These are phyloP conservation scores for Exidia glandulosa DNA, from an alignment of 768 basidiomycete species.

Conservation along the genomic window DNA sequence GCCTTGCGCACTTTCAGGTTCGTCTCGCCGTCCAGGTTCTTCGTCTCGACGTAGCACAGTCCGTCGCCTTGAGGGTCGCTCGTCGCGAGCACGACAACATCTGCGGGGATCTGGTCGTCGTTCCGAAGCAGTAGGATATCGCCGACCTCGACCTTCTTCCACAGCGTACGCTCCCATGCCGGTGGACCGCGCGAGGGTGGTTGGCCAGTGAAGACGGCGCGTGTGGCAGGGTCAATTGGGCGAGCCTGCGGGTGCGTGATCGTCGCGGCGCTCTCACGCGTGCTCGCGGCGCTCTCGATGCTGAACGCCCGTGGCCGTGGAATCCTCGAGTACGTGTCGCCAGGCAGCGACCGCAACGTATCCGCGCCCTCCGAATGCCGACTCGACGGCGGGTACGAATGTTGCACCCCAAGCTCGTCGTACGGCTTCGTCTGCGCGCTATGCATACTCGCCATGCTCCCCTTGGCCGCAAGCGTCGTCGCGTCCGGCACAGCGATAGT, in stretches of 20 bases:
- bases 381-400: not conserved
- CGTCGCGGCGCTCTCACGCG: not conserved
- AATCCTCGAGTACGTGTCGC: not conserved
- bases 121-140: conserved; percentile 84
- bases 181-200: too few relatives aligned
- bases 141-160: conserved; percentile 99
- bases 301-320: not conserved
- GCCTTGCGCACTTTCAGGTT: conserved; percentile 84
- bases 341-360: not conserved
- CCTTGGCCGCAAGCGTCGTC: conserved; percentile 22
- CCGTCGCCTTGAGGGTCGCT: conserved; percentile 68
- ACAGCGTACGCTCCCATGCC: conserved; percentile 96
- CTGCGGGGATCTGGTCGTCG: conserved; percentile 94
- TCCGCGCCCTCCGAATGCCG: not conserved
- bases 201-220: not conserved
- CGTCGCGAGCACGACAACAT: conserved; percentile 85
- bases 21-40: conserved; percentile 96
- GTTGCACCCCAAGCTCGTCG: not conserved
- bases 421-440: conserved; percentile 1
- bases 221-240: not conserved
- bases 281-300: not conserved
- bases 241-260: not conserved
- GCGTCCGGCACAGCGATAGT: not conserved
- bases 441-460: conserved; percentile 6
- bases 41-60: conserved; percentile 92